A percentile compares a stretch with the other conserved stretches of the same genome.
phyloP scores from a whole-genome alignment of 176 grass and related monocot genomes.

The Oryza nivara region DNA sequence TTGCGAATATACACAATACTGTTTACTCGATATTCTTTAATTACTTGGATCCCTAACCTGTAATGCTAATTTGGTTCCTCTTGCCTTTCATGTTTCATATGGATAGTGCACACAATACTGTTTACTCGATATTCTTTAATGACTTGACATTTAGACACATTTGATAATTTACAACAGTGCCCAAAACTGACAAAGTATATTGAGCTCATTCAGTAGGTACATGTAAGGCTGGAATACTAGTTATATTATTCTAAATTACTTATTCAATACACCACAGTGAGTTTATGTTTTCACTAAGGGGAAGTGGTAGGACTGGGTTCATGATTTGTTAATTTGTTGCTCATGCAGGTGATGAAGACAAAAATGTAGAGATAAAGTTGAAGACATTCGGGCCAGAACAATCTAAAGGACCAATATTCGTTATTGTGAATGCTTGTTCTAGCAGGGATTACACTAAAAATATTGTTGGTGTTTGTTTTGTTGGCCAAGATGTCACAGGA shows the following conservation, averaged over 20 bases:
- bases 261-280: constrained; percentile 10
- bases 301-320: not conserved
- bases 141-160: constrained; percentile 10
- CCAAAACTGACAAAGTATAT: constrained; percentile 23
- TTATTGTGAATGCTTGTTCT: constrained; percentile 92
- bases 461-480: constrained; percentile 88
- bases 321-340: constrained; percentile 37
- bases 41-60: not conserved
- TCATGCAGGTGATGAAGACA: constrained; percentile 97
- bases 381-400: constrained; percentile 86
- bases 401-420: constrained; percentile 72
- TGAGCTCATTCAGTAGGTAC: not conserved
- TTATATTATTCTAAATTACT: constrained; percentile 34
- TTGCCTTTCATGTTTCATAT: not conserved
- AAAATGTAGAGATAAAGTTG: constrained; percentile 96
- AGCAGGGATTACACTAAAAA: constrained; percentile 86
- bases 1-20: not conserved
- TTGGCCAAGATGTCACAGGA: constrained; percentile 88
- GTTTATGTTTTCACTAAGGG: constrained; percentile 4
- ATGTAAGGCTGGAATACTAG: constrained; percentile 8
- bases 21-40: constrained; percentile 6
- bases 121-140: constrained; percentile 9
- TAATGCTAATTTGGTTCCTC: constrained; percentile 34
- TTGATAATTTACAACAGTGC: constrained; percentile 19
- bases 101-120: not conserved